phyloP scores from a whole-genome alignment of 345 rosid genomes.

The Sisymbrium irio region DNA sequence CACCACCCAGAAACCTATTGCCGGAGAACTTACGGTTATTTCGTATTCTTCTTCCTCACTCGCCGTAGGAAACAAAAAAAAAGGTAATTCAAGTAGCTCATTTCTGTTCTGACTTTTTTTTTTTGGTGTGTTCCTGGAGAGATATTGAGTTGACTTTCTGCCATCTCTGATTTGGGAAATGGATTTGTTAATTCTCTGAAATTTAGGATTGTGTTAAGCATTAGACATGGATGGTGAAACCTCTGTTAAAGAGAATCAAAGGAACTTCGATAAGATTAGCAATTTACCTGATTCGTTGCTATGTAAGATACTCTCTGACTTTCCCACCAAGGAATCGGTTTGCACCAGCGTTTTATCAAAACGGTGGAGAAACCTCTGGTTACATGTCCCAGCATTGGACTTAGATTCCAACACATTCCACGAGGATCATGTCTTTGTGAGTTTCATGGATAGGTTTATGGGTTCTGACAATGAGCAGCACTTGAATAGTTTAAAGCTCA shows the following conservation, averaged over 20 bases:
- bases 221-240: conserved; percentile 2
- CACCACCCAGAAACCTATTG: not conserved
- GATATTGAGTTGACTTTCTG: conserved; percentile 9
- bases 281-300: conserved; percentile 20
- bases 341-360: conserved; percentile 23
- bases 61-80: not conserved
- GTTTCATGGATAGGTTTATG: conserved; percentile 22
- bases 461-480: conserved; percentile 1
- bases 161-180: not conserved
- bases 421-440: not conserved
- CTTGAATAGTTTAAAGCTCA: conserved; percentile 16
- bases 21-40: not conserved
- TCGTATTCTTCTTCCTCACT: not conserved
- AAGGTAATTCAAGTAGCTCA: not conserved
- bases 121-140: not conserved
- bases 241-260: conserved; percentile 14
- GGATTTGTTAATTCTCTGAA: not conserved
- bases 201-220: not conserved
- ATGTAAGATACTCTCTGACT: conserved; percentile 18
- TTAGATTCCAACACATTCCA: conserved; percentile 8
- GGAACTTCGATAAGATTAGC: conserved; percentile 5
- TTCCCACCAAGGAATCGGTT: conserved; percentile 24
- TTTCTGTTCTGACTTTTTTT: not conserved
- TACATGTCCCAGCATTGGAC: conserved; percentile 19
- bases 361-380: conserved; percentile 22